phyloP scores from a whole-genome alignment of 495 filamentous ascomycete species.

The Neurospora sp. region DNA sequence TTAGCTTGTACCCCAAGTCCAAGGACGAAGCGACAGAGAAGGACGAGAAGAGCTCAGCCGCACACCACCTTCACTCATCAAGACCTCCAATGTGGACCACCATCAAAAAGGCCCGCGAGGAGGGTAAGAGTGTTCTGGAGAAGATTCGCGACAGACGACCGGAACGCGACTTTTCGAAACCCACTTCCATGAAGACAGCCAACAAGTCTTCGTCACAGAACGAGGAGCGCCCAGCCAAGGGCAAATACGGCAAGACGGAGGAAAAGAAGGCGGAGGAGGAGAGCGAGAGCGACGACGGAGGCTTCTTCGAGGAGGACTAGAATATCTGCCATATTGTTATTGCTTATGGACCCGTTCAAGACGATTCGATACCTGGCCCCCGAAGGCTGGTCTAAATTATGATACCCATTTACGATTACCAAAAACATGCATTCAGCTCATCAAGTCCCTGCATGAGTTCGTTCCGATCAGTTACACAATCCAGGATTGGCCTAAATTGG shows the following conservation, averaged over 20 bases:
- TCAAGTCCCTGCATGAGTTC: background rate
- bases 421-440: background rate
- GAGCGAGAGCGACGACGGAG: slow-evolving; percentile 16
- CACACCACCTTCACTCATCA: slow-evolving; percentile 23
- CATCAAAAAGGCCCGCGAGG: slow-evolving; percentile 58
- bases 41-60: slow-evolving; percentile 23
- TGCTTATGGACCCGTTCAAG: background rate
- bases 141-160: slow-evolving; percentile 35
- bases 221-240: background rate
- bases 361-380: background rate
- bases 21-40: background rate
- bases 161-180: background rate
- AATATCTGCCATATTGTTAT: background rate
- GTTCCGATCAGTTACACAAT: background rate
- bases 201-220: background rate
- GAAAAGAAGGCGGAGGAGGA: slow-evolving; percentile 1
- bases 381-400: background rate
- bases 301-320: slow-evolving; percentile 24
- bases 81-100: slow-evolving; percentile 55
- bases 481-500: background rate
- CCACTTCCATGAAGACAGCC: background rate
- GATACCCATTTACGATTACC: slow-evolving; percentile 10
- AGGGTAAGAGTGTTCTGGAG: slow-evolving; percentile 46
- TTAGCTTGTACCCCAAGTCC: slow-evolving; percentile 56
- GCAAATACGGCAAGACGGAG: background rate